Conservation (phyloP, 228 moss, liverwort and hornwort species). For the Sphagnum magellanicum region DNA sequence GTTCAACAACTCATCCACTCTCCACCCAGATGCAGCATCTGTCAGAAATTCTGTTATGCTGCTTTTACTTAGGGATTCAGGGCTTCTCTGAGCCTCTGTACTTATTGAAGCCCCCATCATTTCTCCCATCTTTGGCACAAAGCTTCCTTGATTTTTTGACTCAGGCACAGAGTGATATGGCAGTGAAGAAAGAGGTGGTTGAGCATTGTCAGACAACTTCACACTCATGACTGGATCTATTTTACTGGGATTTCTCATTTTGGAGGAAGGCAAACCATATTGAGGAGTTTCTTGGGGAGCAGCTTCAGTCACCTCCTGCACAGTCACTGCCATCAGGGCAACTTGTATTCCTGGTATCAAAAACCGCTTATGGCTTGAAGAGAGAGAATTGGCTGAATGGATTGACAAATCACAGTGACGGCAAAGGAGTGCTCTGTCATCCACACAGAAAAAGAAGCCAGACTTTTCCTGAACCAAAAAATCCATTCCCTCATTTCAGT, state of each 20-base stretch:
- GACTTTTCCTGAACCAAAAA: constrained; percentile 55
- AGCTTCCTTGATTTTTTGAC: no score
- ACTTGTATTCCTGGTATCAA: constrained; percentile 69
- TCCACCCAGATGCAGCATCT: constrained; percentile 68
- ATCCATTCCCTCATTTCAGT: no score
- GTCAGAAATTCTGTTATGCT: constrained; percentile 75
- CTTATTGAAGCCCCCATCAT: constrained; percentile 7
- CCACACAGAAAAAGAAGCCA: constrained; percentile 81
- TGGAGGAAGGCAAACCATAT: no score
- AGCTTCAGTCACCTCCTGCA: constrained; percentile 12
- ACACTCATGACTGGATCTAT: no score
- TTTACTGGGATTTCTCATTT: no score
- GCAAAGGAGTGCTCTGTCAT: constrained; percentile 83
- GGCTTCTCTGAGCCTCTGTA: constrained; percentile 3
- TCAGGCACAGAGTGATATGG: no score
- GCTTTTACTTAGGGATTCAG: constrained; percentile 22
- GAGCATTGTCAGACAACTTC: no score
- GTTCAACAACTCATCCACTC: constrained; percentile 71
- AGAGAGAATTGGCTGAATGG: constrained; percentile 53
- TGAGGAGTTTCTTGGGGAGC: constrained; percentile 13
- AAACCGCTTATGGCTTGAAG: constrained; percentile 68
- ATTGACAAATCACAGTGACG: constrained; percentile 88
- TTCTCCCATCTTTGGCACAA: no score
- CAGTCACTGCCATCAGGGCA: constrained; percentile 48
- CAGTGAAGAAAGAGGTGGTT: no score